These are phyloP conservation scores for Rhodamnia rubescens DNA, from an alignment of 345 rosid species.

Conservation along the genomic window DNA sequence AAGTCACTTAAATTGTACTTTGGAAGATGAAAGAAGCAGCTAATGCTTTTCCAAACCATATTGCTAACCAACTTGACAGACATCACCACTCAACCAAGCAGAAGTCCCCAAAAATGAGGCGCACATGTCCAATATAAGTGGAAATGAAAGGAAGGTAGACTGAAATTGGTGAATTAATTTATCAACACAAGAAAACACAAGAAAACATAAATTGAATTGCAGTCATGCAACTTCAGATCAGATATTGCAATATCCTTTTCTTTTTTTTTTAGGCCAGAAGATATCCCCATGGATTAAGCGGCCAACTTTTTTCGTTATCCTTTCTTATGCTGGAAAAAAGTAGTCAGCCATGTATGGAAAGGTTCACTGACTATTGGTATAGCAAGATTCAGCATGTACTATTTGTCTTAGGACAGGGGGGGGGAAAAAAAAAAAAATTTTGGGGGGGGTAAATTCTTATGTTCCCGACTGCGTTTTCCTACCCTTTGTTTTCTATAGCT, in stretches of 20 bases:
- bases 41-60: not conserved
- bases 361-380: not conserved
- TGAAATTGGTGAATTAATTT: not conserved
- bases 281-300: not conserved
- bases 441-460: too few relatives aligned
- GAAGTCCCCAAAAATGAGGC: not conserved
- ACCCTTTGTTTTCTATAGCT: too few relatives aligned
- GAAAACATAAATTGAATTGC: not conserved
- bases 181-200: not conserved
- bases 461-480: too few relatives aligned
- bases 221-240: not conserved
- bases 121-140: not conserved
- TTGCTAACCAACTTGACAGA: not conserved
- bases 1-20: not conserved
- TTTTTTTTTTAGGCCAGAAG: not conserved
- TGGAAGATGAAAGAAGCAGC: not conserved
- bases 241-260: not conserved
- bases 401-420: too few relatives aligned
- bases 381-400: not conserved
- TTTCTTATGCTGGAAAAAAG: not conserved
- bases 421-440: too few relatives aligned
- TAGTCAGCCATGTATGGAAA: not conserved
- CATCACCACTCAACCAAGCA: not conserved
- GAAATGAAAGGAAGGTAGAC: not conserved
- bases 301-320: not conserved